Evolutionary conservation across 2,329 filamentous ascomycete genomes (phyloP).

Genomic region (Penicillium paneum): DNA sequence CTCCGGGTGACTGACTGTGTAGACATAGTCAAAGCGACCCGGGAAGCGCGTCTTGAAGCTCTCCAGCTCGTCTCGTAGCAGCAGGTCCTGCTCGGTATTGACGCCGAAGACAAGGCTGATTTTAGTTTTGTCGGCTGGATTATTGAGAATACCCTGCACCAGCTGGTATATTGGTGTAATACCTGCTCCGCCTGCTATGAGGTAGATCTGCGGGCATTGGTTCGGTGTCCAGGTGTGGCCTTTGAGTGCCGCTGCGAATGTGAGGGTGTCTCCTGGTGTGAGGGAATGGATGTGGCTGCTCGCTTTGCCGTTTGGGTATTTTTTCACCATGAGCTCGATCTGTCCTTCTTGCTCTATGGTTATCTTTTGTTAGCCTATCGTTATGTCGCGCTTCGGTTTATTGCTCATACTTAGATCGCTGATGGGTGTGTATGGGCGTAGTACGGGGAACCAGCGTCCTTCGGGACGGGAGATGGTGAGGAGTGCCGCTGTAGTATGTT

Average conservation of each 20-base stretch:
- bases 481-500: constrained; percentile 48
- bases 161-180: constrained; percentile 70
- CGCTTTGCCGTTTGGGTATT: constrained; percentile 63
- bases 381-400: neutral
- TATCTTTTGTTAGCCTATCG: constrained; percentile 5
- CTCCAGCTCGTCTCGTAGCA: constrained; percentile 57
- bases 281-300: constrained; percentile 66
- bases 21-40: constrained; percentile 56
- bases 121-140: constrained; percentile 60
- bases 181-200: constrained; percentile 69
- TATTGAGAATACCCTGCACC: constrained; percentile 58
- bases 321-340: constrained; percentile 65
- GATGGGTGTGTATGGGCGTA: constrained; percentile 66
- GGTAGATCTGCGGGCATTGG: constrained; percentile 52
- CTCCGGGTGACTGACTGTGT: constrained; percentile 51
- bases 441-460: constrained; percentile 56
- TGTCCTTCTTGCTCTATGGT: constrained; percentile 53
- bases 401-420: constrained; percentile 47
- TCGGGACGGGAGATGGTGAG: constrained; percentile 60
- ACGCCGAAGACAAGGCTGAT: constrained; percentile 65
- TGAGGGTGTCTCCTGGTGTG: constrained; percentile 58
- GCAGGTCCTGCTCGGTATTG: constrained; percentile 61
- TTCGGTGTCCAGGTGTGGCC: constrained; percentile 55
- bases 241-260: constrained; percentile 55
- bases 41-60: constrained; percentile 51